phyloP scores from a whole-genome alignment of 176 grass and related monocot genomes.

The Oryza brachyantha region DNA sequence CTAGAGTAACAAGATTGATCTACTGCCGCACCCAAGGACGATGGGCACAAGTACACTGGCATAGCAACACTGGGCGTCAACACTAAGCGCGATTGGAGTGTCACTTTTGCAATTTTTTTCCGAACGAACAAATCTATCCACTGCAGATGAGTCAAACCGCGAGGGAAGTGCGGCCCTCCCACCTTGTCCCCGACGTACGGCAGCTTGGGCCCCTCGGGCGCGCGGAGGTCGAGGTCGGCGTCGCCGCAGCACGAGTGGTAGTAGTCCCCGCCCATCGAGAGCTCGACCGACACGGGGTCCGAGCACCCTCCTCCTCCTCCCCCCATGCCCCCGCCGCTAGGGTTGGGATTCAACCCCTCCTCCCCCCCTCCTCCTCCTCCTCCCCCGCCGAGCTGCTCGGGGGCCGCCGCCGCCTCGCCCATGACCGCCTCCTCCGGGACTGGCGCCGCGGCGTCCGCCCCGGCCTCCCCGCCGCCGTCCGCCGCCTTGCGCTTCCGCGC shows the following conservation, averaged over 20 bases:
- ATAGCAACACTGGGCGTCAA: neutral
- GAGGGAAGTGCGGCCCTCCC: neutral
- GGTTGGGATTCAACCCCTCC: constrained; percentile 31
- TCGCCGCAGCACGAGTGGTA: constrained; percentile 53
- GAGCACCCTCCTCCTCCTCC: constrained; percentile 18
- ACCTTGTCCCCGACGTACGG: constrained; percentile 77
- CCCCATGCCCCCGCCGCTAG: neutral
- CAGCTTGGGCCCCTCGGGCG: constrained; percentile 54
- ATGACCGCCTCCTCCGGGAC: constrained; percentile 32
- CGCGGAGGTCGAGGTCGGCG: constrained; percentile 43
- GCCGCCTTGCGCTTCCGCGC: constrained; percentile 81
- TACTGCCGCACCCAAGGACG: too few relatives aligned
- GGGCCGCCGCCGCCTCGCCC: constrained; percentile 26
- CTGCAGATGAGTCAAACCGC: neutral
- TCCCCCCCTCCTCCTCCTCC: neutral
- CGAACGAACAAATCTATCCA: neutral
- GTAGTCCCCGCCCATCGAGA: constrained; percentile 55
- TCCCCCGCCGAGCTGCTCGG: neutral
- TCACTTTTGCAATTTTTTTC: too few relatives aligned
- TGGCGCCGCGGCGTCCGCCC: neutral
- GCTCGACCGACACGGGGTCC: constrained; percentile 45
- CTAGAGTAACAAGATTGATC: neutral
- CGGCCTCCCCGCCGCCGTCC: constrained; percentile 42
- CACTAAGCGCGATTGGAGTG: neutral
- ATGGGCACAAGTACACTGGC: neutral